Evolutionary conservation across 2,329 filamentous ascomycete genomes (phyloP).

Genomic region (Pseudogymnoascus sp.): DNA sequence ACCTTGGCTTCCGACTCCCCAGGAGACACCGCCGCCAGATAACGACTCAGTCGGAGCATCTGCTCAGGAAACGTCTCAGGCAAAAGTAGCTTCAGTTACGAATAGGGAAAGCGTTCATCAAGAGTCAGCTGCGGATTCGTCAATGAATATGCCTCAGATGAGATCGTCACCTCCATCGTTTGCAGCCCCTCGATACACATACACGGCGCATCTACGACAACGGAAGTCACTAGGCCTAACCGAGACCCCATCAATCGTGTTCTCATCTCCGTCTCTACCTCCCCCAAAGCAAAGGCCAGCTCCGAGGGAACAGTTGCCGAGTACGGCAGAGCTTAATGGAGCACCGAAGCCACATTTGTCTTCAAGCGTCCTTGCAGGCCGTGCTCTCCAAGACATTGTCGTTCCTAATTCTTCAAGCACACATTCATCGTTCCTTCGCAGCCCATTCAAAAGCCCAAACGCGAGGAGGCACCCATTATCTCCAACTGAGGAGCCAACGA

Average conservation of each 20-base stretch:
- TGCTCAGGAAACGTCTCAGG: background rate
- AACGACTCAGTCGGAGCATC: constrained; percentile 8
- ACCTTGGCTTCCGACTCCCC: constrained; percentile 21
- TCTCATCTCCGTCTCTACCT: constrained; percentile 27
- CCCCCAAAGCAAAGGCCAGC: constrained; percentile 16
- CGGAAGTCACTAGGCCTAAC: constrained; percentile 18
- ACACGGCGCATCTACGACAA: constrained; percentile 23
- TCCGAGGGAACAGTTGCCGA: constrained; percentile 12
- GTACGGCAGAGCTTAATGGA: constrained; percentile 10
- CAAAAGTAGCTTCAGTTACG: background rate
- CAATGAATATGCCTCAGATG: constrained; percentile 19
- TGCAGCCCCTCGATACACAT: constrained; percentile 22
- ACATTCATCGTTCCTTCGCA: constrained; percentile 26
- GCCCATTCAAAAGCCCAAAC: constrained; percentile 27
- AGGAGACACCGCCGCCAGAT: constrained; percentile 25
- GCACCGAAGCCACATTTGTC: constrained; percentile 20
- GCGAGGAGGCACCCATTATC: constrained; percentile 18
- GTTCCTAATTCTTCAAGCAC: constrained; percentile 24
- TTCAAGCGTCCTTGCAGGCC: constrained; percentile 25
- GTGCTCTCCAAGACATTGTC: constrained; percentile 26
- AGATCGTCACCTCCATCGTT: constrained; percentile 25
- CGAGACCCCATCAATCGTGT: constrained; percentile 26
- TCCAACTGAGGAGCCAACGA: background rate
- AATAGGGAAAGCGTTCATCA: background rate
- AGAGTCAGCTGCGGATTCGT: constrained; percentile 11